Percentiles rank a stretch among this genome's conserved stretches.
These are phyloP conservation scores for Remersonia thermophila DNA, from an alignment of 2,329 filamentous ascomycete species.

Conservation along the genomic window DNA sequence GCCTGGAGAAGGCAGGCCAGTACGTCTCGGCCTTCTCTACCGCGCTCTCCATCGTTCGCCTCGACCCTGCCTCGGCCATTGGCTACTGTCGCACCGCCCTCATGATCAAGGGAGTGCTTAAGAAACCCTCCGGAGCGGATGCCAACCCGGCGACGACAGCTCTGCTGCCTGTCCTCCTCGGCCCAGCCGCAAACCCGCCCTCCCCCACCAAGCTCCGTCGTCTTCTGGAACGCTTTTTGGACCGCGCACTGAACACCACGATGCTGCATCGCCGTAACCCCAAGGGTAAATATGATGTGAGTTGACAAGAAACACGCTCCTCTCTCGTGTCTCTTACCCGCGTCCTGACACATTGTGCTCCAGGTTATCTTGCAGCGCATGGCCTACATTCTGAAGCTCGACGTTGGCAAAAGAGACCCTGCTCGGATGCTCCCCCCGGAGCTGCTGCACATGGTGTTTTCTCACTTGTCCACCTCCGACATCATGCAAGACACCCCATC, in stretches of 20 bases:
- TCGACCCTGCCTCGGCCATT: conserved; percentile 12
- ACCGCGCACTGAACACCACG: conserved; percentile 7
- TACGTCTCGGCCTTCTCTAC: conserved; percentile 12
- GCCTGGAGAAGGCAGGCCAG: conserved; percentile 8
- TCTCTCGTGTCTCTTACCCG: no score
- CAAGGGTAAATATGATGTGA: conserved; percentile 10
- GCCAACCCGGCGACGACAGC: neutral
- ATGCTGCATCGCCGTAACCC: conserved; percentile 2
- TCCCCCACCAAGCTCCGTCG: conserved; percentile 2
- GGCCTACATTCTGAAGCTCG: conserved; percentile 9
- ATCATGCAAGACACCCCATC: conserved; percentile 6
- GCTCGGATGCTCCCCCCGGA: conserved; percentile 13
- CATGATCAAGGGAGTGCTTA: conserved; percentile 10
- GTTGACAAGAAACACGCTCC: neutral
- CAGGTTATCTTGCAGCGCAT: conserved; percentile 13
- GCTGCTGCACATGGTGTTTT: conserved; percentile 13
- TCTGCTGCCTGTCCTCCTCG: no score
- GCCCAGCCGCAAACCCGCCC: no score
- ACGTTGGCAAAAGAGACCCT: conserved; percentile 10
- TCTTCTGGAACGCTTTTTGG: conserved; percentile 7
- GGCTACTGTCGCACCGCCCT: conserved; percentile 16
- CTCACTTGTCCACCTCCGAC: conserved; percentile 5
- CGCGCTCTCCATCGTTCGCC: conserved; percentile 12
- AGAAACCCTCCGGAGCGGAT: neutral
- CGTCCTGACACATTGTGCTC: no score